These are phyloP conservation scores for Pestalotiopsis sp. DNA, from an alignment of 2,329 filamentous ascomycete genomes.

Conservation along the genomic window DNA sequence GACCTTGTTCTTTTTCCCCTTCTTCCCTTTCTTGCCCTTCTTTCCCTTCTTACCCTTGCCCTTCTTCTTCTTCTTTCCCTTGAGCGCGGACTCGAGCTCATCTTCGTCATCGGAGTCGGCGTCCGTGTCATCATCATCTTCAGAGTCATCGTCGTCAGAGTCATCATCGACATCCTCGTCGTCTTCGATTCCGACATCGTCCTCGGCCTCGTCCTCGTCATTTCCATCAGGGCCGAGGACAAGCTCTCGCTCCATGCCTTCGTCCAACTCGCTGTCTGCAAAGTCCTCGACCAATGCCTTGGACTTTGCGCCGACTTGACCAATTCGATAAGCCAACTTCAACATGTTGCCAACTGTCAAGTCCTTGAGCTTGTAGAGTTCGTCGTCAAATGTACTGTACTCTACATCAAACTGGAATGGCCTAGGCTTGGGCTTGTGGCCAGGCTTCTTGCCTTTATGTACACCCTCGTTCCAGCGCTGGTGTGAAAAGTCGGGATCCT, in stretches of 20 bases:
- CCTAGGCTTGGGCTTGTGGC: slow-evolving; percentile 58
- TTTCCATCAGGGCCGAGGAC: not conserved
- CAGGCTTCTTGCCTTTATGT: slow-evolving; percentile 61
- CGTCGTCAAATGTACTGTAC: slow-evolving; percentile 82
- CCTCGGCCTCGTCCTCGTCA: slow-evolving; percentile 15
- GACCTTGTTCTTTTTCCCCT: slow-evolving; percentile 60
- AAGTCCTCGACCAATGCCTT: slow-evolving; percentile 14
- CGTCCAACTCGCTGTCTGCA: slow-evolving; percentile 21
- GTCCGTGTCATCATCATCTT: slow-evolving; percentile 27
- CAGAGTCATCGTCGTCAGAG: slow-evolving; percentile 23
- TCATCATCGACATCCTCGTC: slow-evolving; percentile 26
- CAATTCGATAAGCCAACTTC: slow-evolving; percentile 79
- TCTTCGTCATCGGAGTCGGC: slow-evolving; percentile 27
- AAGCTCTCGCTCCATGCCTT: slow-evolving; percentile 9
- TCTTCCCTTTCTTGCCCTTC: slow-evolving; percentile 40
- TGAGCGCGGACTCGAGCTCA: slow-evolving; percentile 24
- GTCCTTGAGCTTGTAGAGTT: slow-evolving; percentile 75
- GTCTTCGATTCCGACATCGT: slow-evolving; percentile 30
- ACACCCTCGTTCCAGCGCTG: slow-evolving; percentile 66
- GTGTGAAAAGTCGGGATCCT: slow-evolving; percentile 32
- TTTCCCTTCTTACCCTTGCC: slow-evolving; percentile 39
- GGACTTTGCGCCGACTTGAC: slow-evolving; percentile 44
- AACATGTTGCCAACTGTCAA: slow-evolving; percentile 84
- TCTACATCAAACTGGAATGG: slow-evolving; percentile 79
- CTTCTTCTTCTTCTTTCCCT: slow-evolving; percentile 30